A percentile compares a stretch with the other conserved stretches of the same genome.
phyloP scores from a whole-genome alignment of 148 eudicot genomes.

The Cornus kousa region DNA sequence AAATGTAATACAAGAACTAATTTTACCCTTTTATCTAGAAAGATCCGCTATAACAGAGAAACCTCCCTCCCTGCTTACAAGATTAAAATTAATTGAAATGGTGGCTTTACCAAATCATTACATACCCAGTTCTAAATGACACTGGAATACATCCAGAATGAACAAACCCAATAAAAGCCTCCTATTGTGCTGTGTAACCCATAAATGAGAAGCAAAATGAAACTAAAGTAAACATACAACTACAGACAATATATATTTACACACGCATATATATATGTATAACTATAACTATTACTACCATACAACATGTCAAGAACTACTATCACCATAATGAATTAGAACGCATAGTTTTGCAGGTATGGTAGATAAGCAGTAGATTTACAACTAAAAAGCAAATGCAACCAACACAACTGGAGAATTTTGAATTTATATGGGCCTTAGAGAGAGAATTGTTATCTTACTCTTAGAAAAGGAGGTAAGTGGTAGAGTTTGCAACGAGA shows the following conservation, averaged over 20 bases:
- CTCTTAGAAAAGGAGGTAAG: constrained; percentile 13
- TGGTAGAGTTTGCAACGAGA: constrained; percentile 8
- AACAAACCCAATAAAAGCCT: not conserved
- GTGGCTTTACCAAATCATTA: not conserved
- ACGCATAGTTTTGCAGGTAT: not conserved
- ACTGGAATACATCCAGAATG: not conserved
- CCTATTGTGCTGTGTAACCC: not conserved
- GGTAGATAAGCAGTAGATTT: not conserved
- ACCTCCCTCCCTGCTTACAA: not conserved
- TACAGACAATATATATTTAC: no score
- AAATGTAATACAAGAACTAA: not conserved
- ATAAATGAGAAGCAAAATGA: not conserved
- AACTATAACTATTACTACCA: not conserved
- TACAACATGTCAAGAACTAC: not conserved
- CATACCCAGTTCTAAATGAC: no score
- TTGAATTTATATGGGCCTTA: not conserved
- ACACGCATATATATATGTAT: not conserved
- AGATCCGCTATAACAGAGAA: not conserved
- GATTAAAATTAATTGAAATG: not conserved
- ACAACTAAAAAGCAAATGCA: not conserved
- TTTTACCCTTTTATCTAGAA: not conserved
- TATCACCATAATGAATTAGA: not conserved
- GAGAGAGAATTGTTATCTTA: constrained; percentile 9
- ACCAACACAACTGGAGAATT: not conserved
- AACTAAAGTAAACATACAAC: not conserved